These are phyloP conservation scores for Paxillus rubicundulus DNA, from an alignment of 768 basidiomycete species.

Conservation along the genomic window DNA sequence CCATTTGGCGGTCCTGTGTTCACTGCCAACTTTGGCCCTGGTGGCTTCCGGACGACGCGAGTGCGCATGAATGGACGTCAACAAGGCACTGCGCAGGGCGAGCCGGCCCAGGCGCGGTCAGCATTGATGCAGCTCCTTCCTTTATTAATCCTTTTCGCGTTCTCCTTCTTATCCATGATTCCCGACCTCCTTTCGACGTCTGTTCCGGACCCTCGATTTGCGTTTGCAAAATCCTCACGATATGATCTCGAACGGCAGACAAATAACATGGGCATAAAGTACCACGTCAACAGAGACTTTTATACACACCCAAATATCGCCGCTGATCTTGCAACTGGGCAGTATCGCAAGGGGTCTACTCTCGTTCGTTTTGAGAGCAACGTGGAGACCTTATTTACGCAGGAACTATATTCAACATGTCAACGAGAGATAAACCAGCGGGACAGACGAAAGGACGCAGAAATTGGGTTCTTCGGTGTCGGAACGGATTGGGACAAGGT, in stretches of 20 bases:
- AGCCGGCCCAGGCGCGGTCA: conserved; percentile 50
- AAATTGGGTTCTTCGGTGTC: conserved; percentile 86
- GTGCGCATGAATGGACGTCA: conserved; percentile 42
- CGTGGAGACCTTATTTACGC: conserved; percentile 74
- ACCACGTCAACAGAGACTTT: conserved; percentile 87
- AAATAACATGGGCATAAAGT: conserved; percentile 63
- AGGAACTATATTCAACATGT: conserved; percentile 69
- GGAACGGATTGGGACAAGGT: conserved; percentile 94
- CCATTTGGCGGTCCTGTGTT: conserved; percentile 57
- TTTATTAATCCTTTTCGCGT: conserved; percentile 75
- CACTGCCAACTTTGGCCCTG: conserved; percentile 73
- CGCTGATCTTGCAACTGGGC: conserved; percentile 57
- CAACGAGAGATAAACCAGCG: conserved; percentile 64
- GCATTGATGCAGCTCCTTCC: conserved; percentile 78
- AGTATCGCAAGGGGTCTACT: conserved; percentile 28
- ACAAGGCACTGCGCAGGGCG: conserved; percentile 35
- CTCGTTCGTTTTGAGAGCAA: conserved; percentile 66
- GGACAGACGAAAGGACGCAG: conserved; percentile 68
- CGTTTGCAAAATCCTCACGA: conserved; percentile 59
- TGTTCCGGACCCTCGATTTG: conserved; percentile 76
- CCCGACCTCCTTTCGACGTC: conserved; percentile 72
- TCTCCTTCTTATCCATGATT: conserved; percentile 80
- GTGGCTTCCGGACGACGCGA: conserved; percentile 75
- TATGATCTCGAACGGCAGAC: conserved; percentile 76
- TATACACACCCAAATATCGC: conserved; percentile 72